Base-by-base conservation (phyloP, 164 flowering plant genomes). In the Protea cynaroides region DNA sequence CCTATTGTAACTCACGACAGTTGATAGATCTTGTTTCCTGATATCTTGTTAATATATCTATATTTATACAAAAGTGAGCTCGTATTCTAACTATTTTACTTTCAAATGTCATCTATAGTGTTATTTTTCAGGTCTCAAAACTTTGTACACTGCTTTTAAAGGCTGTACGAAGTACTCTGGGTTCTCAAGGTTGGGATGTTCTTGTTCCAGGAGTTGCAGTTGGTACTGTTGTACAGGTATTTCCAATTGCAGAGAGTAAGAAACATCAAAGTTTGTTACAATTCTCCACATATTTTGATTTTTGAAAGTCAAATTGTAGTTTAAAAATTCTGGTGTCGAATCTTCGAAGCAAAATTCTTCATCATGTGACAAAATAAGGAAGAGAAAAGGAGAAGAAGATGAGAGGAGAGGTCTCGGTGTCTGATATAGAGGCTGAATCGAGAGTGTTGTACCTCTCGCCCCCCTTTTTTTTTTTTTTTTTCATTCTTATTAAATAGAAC, bases 111-210 rank as follows among this genome's bases (percentile, higher is more conserved):
- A 40, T 55, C 51, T 73, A 56, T 49, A 92, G 98, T 69, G 88
- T 92, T 36, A 73, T 93, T 71, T 93, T 93, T 73, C 98, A 93
- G 89, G 92, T 93, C 52, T 93, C 98, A 61, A 93, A 93, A 76
- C 76, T 93, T 24, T 80, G 87, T 65, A 84, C 89, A 8, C 73
- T 88, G 66, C 90, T 90, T 69, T 68, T 88, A 64, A 93, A 88
- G 71, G 86, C 92, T 61, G 79, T 80, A 54, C 80, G 98, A 68
- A 76, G 60, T 53, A 60, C 81, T 14, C 74, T 93, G 64, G 94
- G 87, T 25, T 88, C 97, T 47, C 81, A 93, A 63, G 98, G 98
- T 63, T 93, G 96, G 96, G 98, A 93, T 75, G 85, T 93, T 74
- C 82, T 93, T 72, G 98, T 93, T 64, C 89, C 97, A 10, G 98